Evolutionary conservation across 208 protist species (phyloP).

Genomic region (Polymyxa betae): DNA sequence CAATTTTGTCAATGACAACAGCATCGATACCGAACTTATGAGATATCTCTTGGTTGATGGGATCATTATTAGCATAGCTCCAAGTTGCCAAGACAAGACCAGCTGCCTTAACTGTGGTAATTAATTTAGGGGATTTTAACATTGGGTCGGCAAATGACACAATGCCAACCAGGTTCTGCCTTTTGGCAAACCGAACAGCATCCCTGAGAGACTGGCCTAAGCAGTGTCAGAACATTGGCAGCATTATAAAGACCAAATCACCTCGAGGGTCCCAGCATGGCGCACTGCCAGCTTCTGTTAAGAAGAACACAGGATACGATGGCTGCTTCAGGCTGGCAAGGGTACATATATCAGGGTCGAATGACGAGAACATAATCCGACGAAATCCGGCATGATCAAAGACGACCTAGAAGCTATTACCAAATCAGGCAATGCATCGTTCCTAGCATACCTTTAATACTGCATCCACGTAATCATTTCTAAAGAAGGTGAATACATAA

Average conservation of each 20-base stretch:
- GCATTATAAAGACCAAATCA: neutral
- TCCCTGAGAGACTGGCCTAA: slow-evolving; percentile 34
- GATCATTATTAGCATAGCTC: slow-evolving; percentile 23
- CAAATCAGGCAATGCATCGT: neutral
- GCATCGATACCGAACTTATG: slow-evolving; percentile 36
- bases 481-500: neutral
- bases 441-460: slow-evolving; percentile 60
- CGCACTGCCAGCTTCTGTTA: neutral
- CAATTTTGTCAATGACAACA: slow-evolving; percentile 29
- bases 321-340: slow-evolving; percentile 65
- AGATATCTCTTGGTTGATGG: neutral
- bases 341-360: slow-evolving; percentile 70
- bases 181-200: slow-evolving; percentile 41
- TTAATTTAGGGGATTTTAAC: slow-evolving; percentile 11
- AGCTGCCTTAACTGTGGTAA: slow-evolving; percentile 28
- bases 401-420: slow-evolving; percentile 27
- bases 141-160: slow-evolving; percentile 53
- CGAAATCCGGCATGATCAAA: slow-evolving; percentile 68
- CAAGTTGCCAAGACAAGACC: slow-evolving; percentile 10
- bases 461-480: slow-evolving; percentile 67
- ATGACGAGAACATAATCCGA: slow-evolving; percentile 69
- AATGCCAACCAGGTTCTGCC: slow-evolving; percentile 49
- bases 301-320: slow-evolving; percentile 66
- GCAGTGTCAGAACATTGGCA: neutral
- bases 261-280: slow-evolving; percentile 45